Evolutionary conservation across 805 yeast species (phyloP).

Genomic region (Ogataea degrootiae): DNA sequence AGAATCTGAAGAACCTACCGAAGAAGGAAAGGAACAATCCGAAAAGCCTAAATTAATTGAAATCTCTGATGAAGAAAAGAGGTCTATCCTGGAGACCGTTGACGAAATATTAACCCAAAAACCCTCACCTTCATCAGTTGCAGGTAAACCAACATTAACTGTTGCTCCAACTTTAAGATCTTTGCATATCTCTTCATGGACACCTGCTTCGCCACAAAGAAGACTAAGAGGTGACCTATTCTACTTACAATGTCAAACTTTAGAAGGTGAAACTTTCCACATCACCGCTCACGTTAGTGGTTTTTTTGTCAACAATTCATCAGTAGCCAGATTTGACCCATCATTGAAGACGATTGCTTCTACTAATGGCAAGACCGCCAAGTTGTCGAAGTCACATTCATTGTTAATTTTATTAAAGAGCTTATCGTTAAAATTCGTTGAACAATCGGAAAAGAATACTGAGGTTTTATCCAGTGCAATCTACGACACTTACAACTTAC

Average conservation of each 20-base stretch:
- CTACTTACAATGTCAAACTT: constrained; percentile 68
- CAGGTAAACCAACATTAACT: constrained; percentile 29
- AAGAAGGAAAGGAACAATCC: constrained; percentile 15
- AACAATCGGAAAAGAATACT: constrained; percentile 49
- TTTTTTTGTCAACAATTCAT: constrained; percentile 68
- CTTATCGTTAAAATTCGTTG: constrained; percentile 60
- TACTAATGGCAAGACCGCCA: constrained; percentile 26
- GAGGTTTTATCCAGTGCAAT: constrained; percentile 37
- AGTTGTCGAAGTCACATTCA: constrained; percentile 39
- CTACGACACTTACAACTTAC: constrained; percentile 54
- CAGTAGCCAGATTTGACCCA: constrained; percentile 69
- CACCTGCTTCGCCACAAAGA: constrained; percentile 70
- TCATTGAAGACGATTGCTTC: constrained; percentile 33
- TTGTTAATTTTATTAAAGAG: constrained; percentile 56
- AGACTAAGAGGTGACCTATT: constrained; percentile 70
- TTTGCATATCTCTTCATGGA: constrained; percentile 68
- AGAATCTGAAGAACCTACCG: constrained; percentile 1
- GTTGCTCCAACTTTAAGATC: constrained; percentile 51
- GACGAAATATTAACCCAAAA: constrained; percentile 12
- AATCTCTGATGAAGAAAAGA: constrained; percentile 30
- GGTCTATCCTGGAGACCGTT: constrained; percentile 14
- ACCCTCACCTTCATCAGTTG: constrained; percentile 17
- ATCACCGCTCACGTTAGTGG: constrained; percentile 79
- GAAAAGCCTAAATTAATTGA: constrained; percentile 17
- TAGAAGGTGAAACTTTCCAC: constrained; percentile 75